Conservation (phyloP, 129 eudicot genomes). For the Sambucus nigra region DNA sequence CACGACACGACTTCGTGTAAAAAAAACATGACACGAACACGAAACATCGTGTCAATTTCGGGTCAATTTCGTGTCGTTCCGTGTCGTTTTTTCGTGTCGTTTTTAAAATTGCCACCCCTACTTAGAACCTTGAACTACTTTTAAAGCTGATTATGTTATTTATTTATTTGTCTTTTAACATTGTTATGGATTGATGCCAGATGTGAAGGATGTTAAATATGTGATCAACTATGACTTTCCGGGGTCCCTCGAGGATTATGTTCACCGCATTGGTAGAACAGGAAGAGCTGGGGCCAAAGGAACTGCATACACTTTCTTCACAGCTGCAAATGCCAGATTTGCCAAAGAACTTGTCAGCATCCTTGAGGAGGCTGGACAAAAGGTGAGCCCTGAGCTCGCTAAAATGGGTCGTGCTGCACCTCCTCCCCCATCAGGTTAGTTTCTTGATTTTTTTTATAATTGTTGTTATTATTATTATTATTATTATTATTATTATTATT, state of each 20-base stretch:
- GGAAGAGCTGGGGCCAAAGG: conserved; percentile 99
- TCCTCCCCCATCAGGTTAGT: conserved; percentile 80
- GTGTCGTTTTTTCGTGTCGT: too few relatives aligned
- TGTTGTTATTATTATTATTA: too few relatives aligned
- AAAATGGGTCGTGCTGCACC: conserved; percentile 97
- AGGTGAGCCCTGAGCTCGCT: conserved; percentile 81
- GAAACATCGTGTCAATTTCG: too few relatives aligned
- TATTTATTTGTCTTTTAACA: neutral
- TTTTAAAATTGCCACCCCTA: too few relatives aligned
- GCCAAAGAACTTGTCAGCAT: conserved; percentile 85
- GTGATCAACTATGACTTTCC: conserved; percentile 95
- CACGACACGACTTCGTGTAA: too few relatives aligned
- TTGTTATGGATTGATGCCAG: conserved; percentile 31
- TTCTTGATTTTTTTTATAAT: neutral
- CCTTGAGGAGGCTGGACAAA: conserved; percentile 96
- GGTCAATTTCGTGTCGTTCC: too few relatives aligned
- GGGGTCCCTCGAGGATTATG: conserved; percentile 93
- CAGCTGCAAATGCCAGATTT: conserved; percentile 95
- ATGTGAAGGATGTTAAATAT: conserved; percentile 91
- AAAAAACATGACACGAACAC: too few relatives aligned
- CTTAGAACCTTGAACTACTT: neutral
- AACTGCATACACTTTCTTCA: conserved; percentile 88
- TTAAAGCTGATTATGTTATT: neutral
- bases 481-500: too few relatives aligned
- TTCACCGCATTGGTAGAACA: conserved; percentile 92